Base-by-base conservation (phyloP, 2,329 filamentous ascomycete species). In the Diplodia sapinea region DNA sequence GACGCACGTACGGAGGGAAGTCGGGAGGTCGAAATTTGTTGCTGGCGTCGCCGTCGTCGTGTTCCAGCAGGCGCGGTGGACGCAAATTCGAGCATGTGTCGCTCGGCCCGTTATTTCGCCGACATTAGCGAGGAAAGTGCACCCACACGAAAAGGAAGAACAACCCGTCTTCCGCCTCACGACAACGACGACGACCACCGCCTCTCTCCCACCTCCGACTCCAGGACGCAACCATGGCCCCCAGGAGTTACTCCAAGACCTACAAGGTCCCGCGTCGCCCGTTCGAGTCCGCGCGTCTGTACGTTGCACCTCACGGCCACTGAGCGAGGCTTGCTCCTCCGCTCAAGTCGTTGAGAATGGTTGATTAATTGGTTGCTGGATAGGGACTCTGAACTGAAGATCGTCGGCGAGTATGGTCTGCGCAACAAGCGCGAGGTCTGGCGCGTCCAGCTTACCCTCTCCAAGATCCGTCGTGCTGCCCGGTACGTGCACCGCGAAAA, bases 401-500 rank as follows among this genome's bases (percentile, higher is more conserved):
- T 95, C 85, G 94, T 99, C 80, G 95, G 95, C 86, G 95, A 99
- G 88, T 99, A 96, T 89, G 95, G 95, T 86, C 93, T 99, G 80
- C 92, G 94, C 86, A 99, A 99, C 89, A 99, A 99, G 93, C 94
- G 95, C 88, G 95, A 99, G 89, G 95, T 99, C 82, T 99, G 95
- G 95, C 93, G 95, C 86, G 95, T 99, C 86, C 91, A 93, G 89
- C 91, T 99, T 85, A 97, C 94, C 81, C 91, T 99, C 82, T 98
- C 95, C 87, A 98, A 98, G 91, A 99, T 99, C 81, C 95, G 95
- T 94, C 95, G 95, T 97, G 95, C 95, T 91, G 95, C 95, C 83
- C 95, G 95, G 94, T 97, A 92, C 79, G 89, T 77, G 65, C 38
- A 12, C 59, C n/a, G 47, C 29, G 23, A n/a, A 51, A 66, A 51